Percentiles rank a stretch among this genome's conserved stretches.
These are phyloP conservation scores for Lasiodiplodia gonubiensis DNA, from an alignment of 2,329 filamentous ascomycete species.

Conservation along the genomic window DNA sequence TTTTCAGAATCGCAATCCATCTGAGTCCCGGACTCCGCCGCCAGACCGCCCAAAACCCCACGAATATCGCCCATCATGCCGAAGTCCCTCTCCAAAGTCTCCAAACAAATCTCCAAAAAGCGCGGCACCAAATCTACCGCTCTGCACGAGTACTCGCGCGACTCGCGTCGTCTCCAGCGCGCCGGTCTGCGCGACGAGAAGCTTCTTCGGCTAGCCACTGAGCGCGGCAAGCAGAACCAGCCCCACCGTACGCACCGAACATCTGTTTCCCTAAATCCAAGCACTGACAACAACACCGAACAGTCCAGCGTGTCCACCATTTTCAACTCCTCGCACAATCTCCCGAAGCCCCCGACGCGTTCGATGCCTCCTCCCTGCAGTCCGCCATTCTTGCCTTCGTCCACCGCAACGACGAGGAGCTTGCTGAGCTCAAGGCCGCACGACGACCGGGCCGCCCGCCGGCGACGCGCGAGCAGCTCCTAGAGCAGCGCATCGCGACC, in stretches of 20 bases:
- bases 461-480: conserved; percentile 74
- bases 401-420: conserved; percentile 73
- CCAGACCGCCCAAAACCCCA: background rate
- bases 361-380: conserved; percentile 62
- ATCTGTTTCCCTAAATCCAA: background rate
- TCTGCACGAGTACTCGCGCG: conserved; percentile 86
- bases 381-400: conserved; percentile 52
- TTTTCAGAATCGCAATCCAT: background rate
- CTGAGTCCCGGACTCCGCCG: background rate
- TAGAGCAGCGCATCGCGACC: conserved; percentile 71
- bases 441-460: conserved; percentile 81
- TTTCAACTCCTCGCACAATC: conserved; percentile 65
- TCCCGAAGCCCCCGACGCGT: conserved; percentile 54
- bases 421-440: conserved; percentile 67
- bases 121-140: conserved; percentile 70
- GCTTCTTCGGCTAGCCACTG: conserved; percentile 72
- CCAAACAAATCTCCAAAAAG: conserved; percentile 91
- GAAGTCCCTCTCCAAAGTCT: conserved; percentile 78
- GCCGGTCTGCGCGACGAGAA: conserved; percentile 83
- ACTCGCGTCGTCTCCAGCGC: conserved; percentile 79
- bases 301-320: conserved; percentile 71
- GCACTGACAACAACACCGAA: background rate
- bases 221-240: conserved; percentile 75
- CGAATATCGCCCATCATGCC: conserved; percentile 62
- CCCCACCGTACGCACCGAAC: conserved; percentile 65